These are phyloP conservation scores for Fusarium siculi DNA, from an alignment of 2,329 filamentous ascomycete genomes.

Conservation along the genomic window DNA sequence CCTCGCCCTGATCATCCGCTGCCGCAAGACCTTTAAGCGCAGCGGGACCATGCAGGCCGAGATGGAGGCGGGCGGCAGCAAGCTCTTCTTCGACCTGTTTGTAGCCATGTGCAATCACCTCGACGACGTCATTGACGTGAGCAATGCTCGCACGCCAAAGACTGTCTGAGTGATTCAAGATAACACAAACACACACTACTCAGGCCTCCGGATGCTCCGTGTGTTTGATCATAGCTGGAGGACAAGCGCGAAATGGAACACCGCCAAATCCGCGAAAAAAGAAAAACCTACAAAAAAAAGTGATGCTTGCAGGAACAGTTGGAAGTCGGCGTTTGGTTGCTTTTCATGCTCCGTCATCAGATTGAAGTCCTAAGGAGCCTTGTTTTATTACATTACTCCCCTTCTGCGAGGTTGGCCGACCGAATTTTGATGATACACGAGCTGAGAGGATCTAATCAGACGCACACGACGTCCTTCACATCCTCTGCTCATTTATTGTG, in stretches of 20 bases:
- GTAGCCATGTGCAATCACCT: slow-evolving; percentile 98
- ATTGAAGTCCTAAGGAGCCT: slow-evolving; percentile 62
- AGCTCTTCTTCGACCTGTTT: slow-evolving; percentile 98
- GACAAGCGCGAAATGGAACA: slow-evolving; percentile 33
- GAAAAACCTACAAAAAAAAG: slow-evolving; percentile 38
- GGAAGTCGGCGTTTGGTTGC: slow-evolving; percentile 46
- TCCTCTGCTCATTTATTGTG: slow-evolving; percentile 49
- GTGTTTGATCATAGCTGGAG: slow-evolving; percentile 39
- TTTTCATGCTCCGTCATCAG: slow-evolving; percentile 60
- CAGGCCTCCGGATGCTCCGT: slow-evolving; percentile 38
- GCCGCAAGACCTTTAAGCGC: slow-evolving; percentile 96
- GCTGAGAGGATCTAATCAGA: slow-evolving; percentile 53
- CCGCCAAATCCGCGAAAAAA: slow-evolving; percentile 39
- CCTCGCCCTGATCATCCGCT: slow-evolving; percentile 95
- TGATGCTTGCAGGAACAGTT: slow-evolving; percentile 36
- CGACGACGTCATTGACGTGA: slow-evolving; percentile 91
- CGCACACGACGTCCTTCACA: slow-evolving; percentile 34
- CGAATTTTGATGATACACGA: slow-evolving; percentile 56
- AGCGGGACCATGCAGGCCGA: slow-evolving; percentile 99
- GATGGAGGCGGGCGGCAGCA: slow-evolving; percentile 91
- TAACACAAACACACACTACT: slow-evolving; percentile 23
- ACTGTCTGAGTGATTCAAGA: slow-evolving; percentile 58
- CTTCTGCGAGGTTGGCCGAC: slow-evolving; percentile 64
- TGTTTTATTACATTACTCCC: slow-evolving; percentile 54
- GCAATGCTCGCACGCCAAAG: slow-evolving; percentile 71